Evolutionary conservation across 108 stramenopile genomes (phyloP).

Genomic region (Nitzschia putrida): DNA sequence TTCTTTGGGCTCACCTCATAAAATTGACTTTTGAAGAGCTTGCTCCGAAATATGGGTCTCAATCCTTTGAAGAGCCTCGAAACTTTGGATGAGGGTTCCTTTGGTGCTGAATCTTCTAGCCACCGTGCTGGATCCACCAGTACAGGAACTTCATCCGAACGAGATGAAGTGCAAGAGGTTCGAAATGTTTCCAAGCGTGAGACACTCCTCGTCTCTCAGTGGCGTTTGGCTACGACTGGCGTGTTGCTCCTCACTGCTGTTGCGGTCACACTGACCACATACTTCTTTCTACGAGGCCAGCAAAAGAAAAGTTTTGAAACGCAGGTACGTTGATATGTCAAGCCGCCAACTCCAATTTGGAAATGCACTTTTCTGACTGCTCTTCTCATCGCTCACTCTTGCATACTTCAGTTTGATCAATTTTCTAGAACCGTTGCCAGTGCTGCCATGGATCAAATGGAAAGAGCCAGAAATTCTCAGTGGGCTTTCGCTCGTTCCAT

Average conservation of each 20-base stretch:
- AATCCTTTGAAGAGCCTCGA: no score
- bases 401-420: constrained; percentile 9
- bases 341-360: no score
- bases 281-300: neutral
- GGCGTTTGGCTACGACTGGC: neutral
- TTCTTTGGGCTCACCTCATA: no score
- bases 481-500: neutral
- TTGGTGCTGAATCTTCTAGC: no score
- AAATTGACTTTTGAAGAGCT: no score
- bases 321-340: neutral
- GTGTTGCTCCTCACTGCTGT: neutral
- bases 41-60: no score
- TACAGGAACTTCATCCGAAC: no score
- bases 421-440: neutral
- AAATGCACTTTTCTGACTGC: neutral
- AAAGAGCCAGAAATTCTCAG: no score
- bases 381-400: no score
- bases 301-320: neutral
- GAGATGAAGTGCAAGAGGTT: neutral
- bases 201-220: neutral
- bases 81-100: no score
- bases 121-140: no score
- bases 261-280: neutral
- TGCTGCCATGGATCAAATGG: neutral
- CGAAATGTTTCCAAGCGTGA: neutral